A percentile compares a stretch with the other conserved stretches of the same genome.
phyloP scores from a whole-genome alignment of 306 rosid genomes.

The Amphicarpaea edgeworthii region DNA sequence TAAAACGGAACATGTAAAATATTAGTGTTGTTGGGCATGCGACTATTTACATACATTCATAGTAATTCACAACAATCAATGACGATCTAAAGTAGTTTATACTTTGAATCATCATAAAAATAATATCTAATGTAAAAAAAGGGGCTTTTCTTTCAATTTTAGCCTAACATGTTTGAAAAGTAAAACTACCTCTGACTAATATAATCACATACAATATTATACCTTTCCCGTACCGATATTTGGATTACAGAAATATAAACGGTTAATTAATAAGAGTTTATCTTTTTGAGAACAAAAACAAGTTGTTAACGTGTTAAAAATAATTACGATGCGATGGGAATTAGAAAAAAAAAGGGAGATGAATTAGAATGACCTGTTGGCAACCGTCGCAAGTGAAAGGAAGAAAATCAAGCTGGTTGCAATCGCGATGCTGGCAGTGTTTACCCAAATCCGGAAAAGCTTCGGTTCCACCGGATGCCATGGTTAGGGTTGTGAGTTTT shows the following conservation, averaged over 20 bases:
- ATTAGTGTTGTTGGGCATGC: background rate
- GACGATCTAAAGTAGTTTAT: too few species aligned
- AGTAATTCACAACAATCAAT: too few species aligned
- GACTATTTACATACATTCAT: too few species aligned
- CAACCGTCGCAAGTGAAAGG: constrained; percentile 86
- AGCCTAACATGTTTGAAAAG: too few species aligned
- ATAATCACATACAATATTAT: background rate
- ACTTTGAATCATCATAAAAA: too few species aligned
- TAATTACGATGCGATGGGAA: background rate
- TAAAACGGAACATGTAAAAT: too few species aligned
- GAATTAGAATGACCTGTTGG: constrained; percentile 47
- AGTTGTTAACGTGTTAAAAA: background rate
- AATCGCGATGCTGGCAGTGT: constrained; percentile 76
- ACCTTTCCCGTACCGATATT: background rate
- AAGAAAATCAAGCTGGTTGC: constrained; percentile 88
- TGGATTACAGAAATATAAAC: too few species aligned
- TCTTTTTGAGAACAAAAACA: background rate
- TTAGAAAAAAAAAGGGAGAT: background rate
- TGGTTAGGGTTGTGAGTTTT: constrained; percentile 31
- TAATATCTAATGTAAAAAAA: too few species aligned
- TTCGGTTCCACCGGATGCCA: constrained; percentile 87
- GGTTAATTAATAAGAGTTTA: background rate
- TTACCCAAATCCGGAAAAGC: constrained; percentile 92
- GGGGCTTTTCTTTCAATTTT: too few species aligned
- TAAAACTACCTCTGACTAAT: too few species aligned